Conservation (phyloP, 129 eudicot species). For the Flaveria ramosissima region DNA sequence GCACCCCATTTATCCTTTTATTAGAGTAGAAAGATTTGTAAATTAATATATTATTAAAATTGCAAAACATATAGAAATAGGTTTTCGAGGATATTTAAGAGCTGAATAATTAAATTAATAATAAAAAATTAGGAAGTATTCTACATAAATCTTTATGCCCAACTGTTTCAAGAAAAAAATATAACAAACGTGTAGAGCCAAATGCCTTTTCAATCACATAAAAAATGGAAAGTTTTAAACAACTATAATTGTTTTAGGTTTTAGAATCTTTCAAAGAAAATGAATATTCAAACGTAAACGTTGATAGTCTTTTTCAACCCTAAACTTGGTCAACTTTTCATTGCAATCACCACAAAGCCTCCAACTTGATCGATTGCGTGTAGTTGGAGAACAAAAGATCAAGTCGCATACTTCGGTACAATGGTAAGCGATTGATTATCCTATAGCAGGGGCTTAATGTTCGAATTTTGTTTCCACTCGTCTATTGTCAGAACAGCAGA, state of each 20-base stretch:
- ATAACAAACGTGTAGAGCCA: conserved; percentile 27
- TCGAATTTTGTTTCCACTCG: too few species aligned
- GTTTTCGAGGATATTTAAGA: neutral
- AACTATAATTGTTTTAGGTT: neutral
- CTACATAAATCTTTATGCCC: neutral
- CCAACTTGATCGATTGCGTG: conserved; percentile 17
- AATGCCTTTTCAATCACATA: conserved; percentile 25
- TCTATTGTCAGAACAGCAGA: too few species aligned
- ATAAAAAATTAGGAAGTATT: neutral
- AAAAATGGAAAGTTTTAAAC: neutral
- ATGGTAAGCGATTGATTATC: too few species aligned
- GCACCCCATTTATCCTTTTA: too few species aligned
- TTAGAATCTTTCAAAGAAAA: conserved; percentile 27
- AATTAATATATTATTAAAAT: neutral
- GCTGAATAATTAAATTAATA: neutral
- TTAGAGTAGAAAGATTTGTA: too few species aligned
- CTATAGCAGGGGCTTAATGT: too few species aligned
- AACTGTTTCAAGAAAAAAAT: neutral
- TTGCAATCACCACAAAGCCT: conserved; percentile 11
- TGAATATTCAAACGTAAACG: conserved; percentile 31
- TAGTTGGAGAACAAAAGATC: too few species aligned
- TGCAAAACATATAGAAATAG: neutral
- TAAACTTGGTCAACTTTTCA: conserved; percentile 30
- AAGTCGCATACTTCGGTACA: too few species aligned
- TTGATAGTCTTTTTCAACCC: conserved; percentile 30